These are phyloP conservation scores for Alternaria conjuncta DNA, from an alignment of 2,329 filamentous ascomycete genomes.

Conservation along the genomic window DNA sequence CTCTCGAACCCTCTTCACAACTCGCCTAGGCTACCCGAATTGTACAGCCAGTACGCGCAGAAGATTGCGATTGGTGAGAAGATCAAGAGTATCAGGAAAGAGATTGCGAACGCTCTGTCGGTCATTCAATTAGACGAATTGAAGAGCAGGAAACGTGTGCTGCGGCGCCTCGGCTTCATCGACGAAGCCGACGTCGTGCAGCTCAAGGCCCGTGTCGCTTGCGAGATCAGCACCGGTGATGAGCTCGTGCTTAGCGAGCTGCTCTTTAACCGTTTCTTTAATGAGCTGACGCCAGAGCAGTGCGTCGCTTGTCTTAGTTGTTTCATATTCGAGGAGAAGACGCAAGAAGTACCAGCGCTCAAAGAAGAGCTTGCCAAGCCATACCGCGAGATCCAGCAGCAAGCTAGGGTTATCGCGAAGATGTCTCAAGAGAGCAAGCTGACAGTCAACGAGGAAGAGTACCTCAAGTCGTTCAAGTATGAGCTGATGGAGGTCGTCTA, in stretches of 20 bases:
- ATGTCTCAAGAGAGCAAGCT: slow-evolving; percentile 95
- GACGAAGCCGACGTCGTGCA: slow-evolving; percentile 95
- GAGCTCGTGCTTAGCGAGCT: slow-evolving; percentile 92
- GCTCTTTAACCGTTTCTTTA: slow-evolving; percentile 97
- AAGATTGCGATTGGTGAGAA: slow-evolving; percentile 79
- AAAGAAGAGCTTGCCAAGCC: slow-evolving; percentile 87
- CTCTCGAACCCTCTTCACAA: slow-evolving; percentile 90
- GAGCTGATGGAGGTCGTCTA: slow-evolving; percentile 97
- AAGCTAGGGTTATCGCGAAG: slow-evolving; percentile 88
- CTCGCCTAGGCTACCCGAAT: slow-evolving; percentile 79
- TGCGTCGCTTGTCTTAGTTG: slow-evolving; percentile 86
- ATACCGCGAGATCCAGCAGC: slow-evolving; percentile 82
- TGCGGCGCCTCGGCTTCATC: slow-evolving; percentile 93
- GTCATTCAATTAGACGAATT: slow-evolving; percentile 95
- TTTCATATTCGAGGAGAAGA: slow-evolving; percentile 98
- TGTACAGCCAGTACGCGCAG: slow-evolving; percentile 85
- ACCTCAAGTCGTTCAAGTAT: slow-evolving; percentile 86
- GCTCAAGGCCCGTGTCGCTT: slow-evolving; percentile 95
- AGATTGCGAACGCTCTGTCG: slow-evolving; percentile 82
- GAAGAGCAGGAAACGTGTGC: slow-evolving; percentile 92
- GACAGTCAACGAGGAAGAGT: slow-evolving; percentile 92
- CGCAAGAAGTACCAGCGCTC: slow-evolving; percentile 72
- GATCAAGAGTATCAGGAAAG: slow-evolving; percentile 88
- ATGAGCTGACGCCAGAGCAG: slow-evolving; percentile 87
- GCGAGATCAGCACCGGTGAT: slow-evolving; percentile 96